Base-by-base conservation (phyloP, 192 early-diverging fungal species). In the Coemansia sp. region DNA sequence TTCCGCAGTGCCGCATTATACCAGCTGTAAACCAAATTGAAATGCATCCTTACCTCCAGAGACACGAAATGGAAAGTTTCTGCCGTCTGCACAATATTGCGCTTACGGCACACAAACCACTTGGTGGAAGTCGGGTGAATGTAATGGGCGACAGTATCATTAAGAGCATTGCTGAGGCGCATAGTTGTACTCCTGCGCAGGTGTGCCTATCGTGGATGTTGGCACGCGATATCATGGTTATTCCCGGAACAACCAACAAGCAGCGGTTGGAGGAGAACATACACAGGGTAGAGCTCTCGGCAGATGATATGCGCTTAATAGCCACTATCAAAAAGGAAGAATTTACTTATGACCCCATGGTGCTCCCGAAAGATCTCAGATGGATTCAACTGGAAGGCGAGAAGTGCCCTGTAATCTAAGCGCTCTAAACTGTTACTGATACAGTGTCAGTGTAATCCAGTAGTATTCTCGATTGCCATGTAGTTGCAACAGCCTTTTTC, bases 21-120 rank as follows among this genome's bases (percentile, higher is more conserved):
- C 95, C 95, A 14, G 92, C 87, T 48, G 91, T 88, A 44, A 90
- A 92, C 83, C 93, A 97, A 74, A 77, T 94, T 55, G 95, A 97
- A 71, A 67, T 91, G 24, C 92, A 94, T 68, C 93, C 93, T 25
- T 83, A 82, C 59, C 66, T 74, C 56, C 83, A 74, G 31, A 56
- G 89, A 66, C 67, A 58, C 28, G 87, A 88, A 32, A 83, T 97
- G 14, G 64, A 94, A 41, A 86, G 88, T 23, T 94, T 82, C 79
- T 89, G 88, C 76, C 65, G 81, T 50, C 44, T 76, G 25, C 80
- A 93, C 65, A 82, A 81, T 21, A 94, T 98, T 38, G 82, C 82
- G 8, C 54, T 93, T 21, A 89, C 90, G n/a, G 94, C 89, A 5
- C 95, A 94, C 84, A 89, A 87, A 47, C 93, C 95, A 26, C 82